A percentile compares a stretch with the other conserved stretches of the same genome.
Conservation (phyloP, 208 protist genomes). For the Leptomonas seymouri region DNA sequence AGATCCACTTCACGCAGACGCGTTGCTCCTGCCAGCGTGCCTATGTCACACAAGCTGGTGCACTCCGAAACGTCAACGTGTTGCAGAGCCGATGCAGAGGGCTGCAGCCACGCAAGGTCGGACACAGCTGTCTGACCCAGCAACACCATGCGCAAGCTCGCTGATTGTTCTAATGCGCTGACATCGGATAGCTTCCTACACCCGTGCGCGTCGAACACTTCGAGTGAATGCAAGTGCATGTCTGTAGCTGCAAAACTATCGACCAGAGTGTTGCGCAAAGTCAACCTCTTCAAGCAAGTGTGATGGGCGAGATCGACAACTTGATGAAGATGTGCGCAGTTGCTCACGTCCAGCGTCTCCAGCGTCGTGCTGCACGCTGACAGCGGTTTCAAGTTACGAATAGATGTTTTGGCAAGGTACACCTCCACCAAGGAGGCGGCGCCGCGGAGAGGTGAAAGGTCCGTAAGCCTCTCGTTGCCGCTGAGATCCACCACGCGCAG, state of each 20-base stretch:
- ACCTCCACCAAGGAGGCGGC: conserved; percentile 3
- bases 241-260: background rate
- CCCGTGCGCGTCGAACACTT: conserved; percentile 7
- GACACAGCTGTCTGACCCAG: conserved; percentile 9
- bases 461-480: conserved; percentile 5
- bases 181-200: background rate
- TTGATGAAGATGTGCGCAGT: conserved; percentile 1
- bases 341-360: conserved; percentile 7
- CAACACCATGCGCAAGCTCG: conserved; percentile 1
- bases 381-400: conserved; percentile 7
- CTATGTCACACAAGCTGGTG: background rate
- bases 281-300: background rate
- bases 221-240: background rate
- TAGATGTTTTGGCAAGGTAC: conserved; percentile 5
- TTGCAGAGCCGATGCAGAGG: background rate
- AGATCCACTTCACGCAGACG: conserved; percentile 5
- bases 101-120: conserved; percentile 1
- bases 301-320: background rate
- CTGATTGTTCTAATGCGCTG: background rate
- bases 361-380: conserved; percentile 5
- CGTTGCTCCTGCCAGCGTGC: background rate
- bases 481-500: conserved; percentile 10
- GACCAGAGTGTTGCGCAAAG: background rate
- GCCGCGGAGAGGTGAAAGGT: background rate
- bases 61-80: background rate